phyloP scores from a whole-genome alignment of 2,329 filamentous ascomycete genomes.

The Diplodia scrobiculata region DNA sequence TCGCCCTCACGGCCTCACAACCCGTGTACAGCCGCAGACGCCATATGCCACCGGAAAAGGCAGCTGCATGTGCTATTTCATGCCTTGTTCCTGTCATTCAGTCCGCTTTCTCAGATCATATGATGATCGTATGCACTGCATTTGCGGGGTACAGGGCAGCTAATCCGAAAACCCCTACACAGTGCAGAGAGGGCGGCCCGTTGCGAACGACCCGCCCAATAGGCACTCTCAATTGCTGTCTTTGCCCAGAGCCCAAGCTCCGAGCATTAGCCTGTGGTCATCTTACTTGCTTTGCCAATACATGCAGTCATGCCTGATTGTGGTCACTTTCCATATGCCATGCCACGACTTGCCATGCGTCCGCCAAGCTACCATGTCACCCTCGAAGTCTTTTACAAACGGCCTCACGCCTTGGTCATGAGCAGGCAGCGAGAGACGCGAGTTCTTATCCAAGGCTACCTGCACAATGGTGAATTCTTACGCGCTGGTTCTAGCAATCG shows the following conservation, averaged over 20 bases:
- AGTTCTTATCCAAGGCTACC: too few relatives aligned
- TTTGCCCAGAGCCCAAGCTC: constrained; percentile 1
- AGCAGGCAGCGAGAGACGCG: too few relatives aligned
- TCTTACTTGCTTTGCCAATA: background rate
- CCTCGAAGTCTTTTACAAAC: background rate
- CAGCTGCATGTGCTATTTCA: constrained; percentile 1
- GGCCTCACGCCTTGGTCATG: background rate
- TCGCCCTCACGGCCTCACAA: background rate
- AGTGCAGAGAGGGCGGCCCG: constrained; percentile 16
- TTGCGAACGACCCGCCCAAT: constrained; percentile 19
- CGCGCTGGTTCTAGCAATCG: constrained; percentile 3
- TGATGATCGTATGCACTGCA: constrained; percentile 6
- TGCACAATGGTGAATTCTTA: constrained; percentile 5
- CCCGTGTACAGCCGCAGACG: constrained; percentile 6
- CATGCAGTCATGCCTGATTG: background rate
- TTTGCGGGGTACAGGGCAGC: constrained; percentile 17
- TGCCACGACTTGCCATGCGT: background rate
- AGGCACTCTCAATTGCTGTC: background rate
- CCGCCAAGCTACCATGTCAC: too few relatives aligned
- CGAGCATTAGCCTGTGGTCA: background rate
- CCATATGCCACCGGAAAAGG: constrained; percentile 6
- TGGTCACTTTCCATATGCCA: background rate
- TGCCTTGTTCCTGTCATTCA: background rate
- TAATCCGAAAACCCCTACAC: constrained; percentile 11
- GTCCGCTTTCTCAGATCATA: background rate